Evolutionary conservation across 371 early-diverging fungal species (phyloP).

Genomic region (Conidiobolus coronatus): DNA sequence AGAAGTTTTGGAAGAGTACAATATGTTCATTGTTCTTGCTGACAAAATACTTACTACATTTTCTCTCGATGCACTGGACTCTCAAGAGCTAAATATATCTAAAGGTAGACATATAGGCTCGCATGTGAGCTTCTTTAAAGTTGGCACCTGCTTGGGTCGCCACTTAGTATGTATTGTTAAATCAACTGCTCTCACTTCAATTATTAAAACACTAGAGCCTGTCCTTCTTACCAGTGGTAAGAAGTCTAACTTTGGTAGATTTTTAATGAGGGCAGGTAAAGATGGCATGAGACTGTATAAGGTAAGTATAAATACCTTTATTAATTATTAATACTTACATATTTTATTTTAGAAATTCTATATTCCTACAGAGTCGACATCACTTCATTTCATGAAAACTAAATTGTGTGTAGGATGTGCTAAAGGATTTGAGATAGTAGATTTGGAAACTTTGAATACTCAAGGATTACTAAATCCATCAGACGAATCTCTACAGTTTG

Average conservation of each 20-base stretch:
- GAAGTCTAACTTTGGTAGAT: constrained; percentile 16
- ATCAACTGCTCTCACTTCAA: constrained; percentile 31
- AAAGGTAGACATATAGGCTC: constrained; percentile 42
- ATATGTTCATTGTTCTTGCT: constrained; percentile 49
- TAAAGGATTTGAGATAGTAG: constrained; percentile 82
- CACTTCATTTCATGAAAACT: constrained; percentile 55
- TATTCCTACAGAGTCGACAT: constrained; percentile 57
- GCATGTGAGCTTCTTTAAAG: constrained; percentile 62
- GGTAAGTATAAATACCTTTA: constrained; percentile 12
- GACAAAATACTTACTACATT: constrained; percentile 59
- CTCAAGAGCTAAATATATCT: constrained; percentile 14
- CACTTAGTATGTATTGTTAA: constrained; percentile 55
- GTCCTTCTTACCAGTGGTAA: constrained; percentile 26
- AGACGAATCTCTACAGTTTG: constrained; percentile 60
- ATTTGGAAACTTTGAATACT: constrained; percentile 54
- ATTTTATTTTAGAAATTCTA: constrained; percentile 44
- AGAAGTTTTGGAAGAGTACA: constrained; percentile 49
- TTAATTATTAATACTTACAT: background rate
- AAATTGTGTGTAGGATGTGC: constrained; percentile 67
- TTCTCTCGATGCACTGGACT: constrained; percentile 37
- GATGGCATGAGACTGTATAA: constrained; percentile 33
- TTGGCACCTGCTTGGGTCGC: constrained; percentile 41
- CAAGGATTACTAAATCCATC: constrained; percentile 53
- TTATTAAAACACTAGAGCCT: constrained; percentile 49
- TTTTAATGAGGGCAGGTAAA: constrained; percentile 21